Conservation (phyloP, 768 basidiomycete species). For the Lyophyllum decastes region DNA sequence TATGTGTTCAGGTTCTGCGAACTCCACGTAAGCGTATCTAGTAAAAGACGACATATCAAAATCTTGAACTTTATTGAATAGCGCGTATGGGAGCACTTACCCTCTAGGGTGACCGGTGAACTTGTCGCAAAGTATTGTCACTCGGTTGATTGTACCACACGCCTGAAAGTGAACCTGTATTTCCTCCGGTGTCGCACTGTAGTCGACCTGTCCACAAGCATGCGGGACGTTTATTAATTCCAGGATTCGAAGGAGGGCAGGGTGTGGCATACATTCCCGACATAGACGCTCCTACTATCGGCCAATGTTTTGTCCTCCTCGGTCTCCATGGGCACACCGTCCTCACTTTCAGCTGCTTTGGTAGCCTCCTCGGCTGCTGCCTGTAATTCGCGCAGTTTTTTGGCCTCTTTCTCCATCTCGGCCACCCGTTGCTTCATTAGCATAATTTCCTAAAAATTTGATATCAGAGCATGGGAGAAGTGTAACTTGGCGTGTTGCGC, state of each 20-base stretch:
- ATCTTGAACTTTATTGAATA: slow-evolving; percentile 8
- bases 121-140: slow-evolving; percentile 99
- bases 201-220: slow-evolving; percentile 76
- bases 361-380: slow-evolving; percentile 69
- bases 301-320: slow-evolving; percentile 85
- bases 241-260: slow-evolving; percentile 10
- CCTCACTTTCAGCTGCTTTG: slow-evolving; percentile 46
- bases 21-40: slow-evolving; percentile 98
- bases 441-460: slow-evolving; percentile 68
- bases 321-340: slow-evolving; percentile 61
- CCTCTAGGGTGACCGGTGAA: slow-evolving; percentile 99
- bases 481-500: slow-evolving; percentile 7
- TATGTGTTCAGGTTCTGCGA: slow-evolving; percentile 90
- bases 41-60: neutral
- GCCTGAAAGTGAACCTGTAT: slow-evolving; percentile 97
- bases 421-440: slow-evolving; percentile 91
- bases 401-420: slow-evolving; percentile 92
- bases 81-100: slow-evolving; percentile 37
- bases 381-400: slow-evolving; percentile 84
- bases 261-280: slow-evolving; percentile 84
- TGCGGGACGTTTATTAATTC: neutral
- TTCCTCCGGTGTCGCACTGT: slow-evolving; percentile 95
- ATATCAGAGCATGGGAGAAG: slow-evolving; percentile 13
- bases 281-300: slow-evolving; percentile 87
- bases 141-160: slow-evolving; percentile 97